Conservation (phyloP, 2,329 filamentous ascomycete genomes). For the Aspergillus brunneoviolaceus region DNA sequence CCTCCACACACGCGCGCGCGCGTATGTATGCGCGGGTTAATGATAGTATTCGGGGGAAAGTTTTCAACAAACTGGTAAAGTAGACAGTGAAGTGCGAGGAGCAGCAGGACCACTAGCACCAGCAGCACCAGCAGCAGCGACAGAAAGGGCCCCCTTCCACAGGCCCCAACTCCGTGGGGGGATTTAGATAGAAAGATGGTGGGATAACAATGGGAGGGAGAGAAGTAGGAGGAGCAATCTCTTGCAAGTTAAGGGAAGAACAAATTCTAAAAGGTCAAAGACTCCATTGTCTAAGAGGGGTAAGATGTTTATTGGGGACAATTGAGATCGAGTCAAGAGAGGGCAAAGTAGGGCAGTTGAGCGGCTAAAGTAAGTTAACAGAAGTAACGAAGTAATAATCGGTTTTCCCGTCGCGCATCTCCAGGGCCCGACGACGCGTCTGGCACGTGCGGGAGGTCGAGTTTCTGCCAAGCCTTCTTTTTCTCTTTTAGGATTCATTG, state of each 20-base stretch:
- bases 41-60: background rate
- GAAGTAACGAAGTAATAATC: conserved; percentile 5
- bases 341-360: background rate
- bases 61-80: too few relatives aligned
- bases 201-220: background rate
- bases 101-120: background rate
- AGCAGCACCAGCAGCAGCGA: background rate
- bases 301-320: background rate
- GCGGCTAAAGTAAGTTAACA: background rate
- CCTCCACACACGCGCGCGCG: too few relatives aligned
- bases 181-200: background rate
- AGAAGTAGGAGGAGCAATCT: background rate
- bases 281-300: background rate
- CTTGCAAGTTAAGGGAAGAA: background rate
- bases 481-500: background rate
- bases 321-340: too few relatives aligned
- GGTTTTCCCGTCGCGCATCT: conserved; percentile 13
- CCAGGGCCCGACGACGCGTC: conserved; percentile 19
- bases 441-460: conserved; percentile 22
- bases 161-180: background rate
- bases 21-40: background rate
- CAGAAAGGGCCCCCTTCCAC: background rate
- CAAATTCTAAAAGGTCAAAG: background rate
- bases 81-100: background rate
- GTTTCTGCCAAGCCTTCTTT: conserved; percentile 16